Evolutionary conservation across 306 rosid species (phyloP), one percentile per base, ranked within the genome.

Genomic region (Sechiopsis laciniata): DNA sequence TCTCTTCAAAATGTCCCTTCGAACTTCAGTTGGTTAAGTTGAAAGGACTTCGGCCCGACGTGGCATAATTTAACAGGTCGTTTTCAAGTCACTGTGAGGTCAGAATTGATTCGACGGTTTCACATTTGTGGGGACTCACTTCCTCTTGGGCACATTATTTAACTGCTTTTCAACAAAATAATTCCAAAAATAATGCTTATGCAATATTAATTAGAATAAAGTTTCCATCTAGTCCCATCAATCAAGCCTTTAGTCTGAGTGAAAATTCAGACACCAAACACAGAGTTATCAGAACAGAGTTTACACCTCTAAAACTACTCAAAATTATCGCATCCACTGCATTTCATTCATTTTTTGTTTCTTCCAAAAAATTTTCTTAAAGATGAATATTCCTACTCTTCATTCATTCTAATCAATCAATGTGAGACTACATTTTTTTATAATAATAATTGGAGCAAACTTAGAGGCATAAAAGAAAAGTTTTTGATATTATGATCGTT

Each of bases 21-120:
- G 19, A 16, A 45, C 4, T 66, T 45, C 35, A 17, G 71, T 19
- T 65, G 71, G 71, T 42, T 65, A 65, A 40, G 17, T 61, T 29
- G 56, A 15, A 48, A 21, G 20, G 40, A 1, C 51, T 37, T 21
- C 16, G 2, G 40, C 48, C 0, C 16, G 35, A 3, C 70, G 14
- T 35, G 70, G 3, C 52, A n/a, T 5, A 50, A 37, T 40, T 4
- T 64, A 37, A 66, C n/a, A 70, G 10, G 46, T 50, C 46, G 10
- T 70, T 70, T 70, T 70, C 74, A 64, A 37, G 52, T 66, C 55
- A 42, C 12, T 15, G 16, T 5, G 42, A 29, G 51, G 53, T 66
- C 55, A 66, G 55, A 11, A 11, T 66, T 66, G 16, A 66, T 66
- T 17, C 52, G 10, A 65, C 14, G 15, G 15, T 64, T 64, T 17